Evolutionary conservation across 2,329 filamentous ascomycete genomes (phyloP), one percentile per base, ranked within the genome.

Genomic region (Metarhizium humberi): DNA sequence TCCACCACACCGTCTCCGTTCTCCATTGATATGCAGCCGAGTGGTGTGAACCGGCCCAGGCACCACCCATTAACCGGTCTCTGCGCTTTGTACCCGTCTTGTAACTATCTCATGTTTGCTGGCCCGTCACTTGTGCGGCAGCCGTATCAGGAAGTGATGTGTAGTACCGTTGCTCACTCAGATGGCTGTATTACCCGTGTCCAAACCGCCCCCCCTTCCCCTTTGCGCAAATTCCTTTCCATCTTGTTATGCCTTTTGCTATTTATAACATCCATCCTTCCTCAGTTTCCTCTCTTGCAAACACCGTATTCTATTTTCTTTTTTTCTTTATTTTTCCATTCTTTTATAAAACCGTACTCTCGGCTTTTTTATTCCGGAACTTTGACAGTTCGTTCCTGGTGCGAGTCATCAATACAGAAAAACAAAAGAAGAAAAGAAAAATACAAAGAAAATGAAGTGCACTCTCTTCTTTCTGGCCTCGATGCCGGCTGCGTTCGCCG

Each of bases 401-500:
- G 25, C 45, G 3, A 4, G 10, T 30, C 20, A 29, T 14, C 25
- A 48, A 30, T 3, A 48, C 2, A 16, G 42, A 18, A 20, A 45
- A 8, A 20, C 2, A 10, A 6, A 6, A 20, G 30, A 8, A 48
- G 10, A 3, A 48, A 14, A 16, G 13, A 47, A 45, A 40, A 18
- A 10, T n/a, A n/a, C 16, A 7, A n/a, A 11, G 32, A 34, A 43
- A 43, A 63, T 59, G 58, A 54, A 56, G 54, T 52, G 51, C 52
- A 20, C 20, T 42, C 32, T 55, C 40, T 7, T 56, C 14, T 20
- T 58, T 40, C 46, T 56, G 55, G 56, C 58, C 46, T 36, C 25
- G 32, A 20, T 58, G 50, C 55, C 56, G 8, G 61, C 63, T 40
- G 55, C 59, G 38, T 48, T 67, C 48, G 61, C 65, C 11, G 53